Evolutionary conservation across 108 stramenopile species (phyloP).

Genomic region (Schizochytrium sp.): DNA sequence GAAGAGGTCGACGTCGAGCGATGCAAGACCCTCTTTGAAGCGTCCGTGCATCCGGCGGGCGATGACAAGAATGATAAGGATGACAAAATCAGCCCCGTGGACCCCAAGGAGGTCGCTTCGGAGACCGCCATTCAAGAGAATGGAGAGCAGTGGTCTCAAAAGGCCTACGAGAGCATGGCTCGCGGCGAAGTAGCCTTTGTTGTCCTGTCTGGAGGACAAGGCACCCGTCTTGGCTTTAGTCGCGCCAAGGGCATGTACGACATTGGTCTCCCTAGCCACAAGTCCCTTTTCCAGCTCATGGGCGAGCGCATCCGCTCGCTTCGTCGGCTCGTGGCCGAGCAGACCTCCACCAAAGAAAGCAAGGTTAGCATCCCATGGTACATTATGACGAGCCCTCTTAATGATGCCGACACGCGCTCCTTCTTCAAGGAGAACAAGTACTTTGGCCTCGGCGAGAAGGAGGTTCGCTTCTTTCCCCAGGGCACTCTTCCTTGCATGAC

Average conservation of each 20-base stretch:
- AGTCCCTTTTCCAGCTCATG: constrained; percentile 72
- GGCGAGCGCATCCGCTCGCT: constrained; percentile 68
- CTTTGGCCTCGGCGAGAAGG: constrained; percentile 64
- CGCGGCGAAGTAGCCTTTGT: constrained; percentile 73
- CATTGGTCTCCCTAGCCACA: constrained; percentile 72
- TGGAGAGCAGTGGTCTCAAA: constrained; percentile 2
- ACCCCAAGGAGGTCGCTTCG: background rate
- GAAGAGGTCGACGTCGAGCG: constrained; percentile 19
- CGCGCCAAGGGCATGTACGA: constrained; percentile 94
- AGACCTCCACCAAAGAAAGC: background rate
- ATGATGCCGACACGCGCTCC: constrained; percentile 66
- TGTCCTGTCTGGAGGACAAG: constrained; percentile 85
- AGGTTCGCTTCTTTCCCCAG: constrained; percentile 82
- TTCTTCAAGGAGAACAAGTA: constrained; percentile 65
- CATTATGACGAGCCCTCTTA: constrained; percentile 94
- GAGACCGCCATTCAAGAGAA: background rate
- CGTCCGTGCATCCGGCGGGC: background rate
- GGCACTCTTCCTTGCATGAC: constrained; percentile 78
- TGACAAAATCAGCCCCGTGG: background rate
- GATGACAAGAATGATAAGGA: too few relatives aligned
- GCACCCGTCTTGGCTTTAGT: constrained; percentile 83
- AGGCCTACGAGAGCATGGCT: constrained; percentile 29
- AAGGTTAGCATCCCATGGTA: constrained; percentile 61
- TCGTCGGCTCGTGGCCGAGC: constrained; percentile 18
- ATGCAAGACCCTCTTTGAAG: constrained; percentile 27